Percentiles rank a stretch among this genome's conserved stretches.
Evolutionary conservation across 192 early-diverging fungal species (phyloP).

Genomic region (Coemansia sp.): DNA sequence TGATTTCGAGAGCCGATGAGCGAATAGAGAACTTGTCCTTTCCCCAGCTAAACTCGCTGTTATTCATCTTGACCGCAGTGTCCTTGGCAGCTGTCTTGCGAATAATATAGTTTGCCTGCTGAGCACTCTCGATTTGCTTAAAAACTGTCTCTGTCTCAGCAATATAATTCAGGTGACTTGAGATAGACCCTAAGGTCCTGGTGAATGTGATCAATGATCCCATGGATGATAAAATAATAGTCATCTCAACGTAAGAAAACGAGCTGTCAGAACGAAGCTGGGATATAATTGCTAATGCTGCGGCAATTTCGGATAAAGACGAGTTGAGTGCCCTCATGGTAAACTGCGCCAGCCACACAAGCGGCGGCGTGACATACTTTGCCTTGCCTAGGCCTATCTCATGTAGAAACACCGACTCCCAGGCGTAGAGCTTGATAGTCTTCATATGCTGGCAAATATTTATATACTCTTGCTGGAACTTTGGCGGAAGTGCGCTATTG

Average conservation of each 20-base stretch:
- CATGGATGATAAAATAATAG: constrained; percentile 15
- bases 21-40: constrained; percentile 17
- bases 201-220: constrained; percentile 11
- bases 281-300: constrained; percentile 56
- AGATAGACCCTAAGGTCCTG: neutral
- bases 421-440: constrained; percentile 69
- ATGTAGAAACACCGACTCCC: constrained; percentile 44
- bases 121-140: neutral
- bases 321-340: constrained; percentile 11
- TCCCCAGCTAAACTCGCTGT: constrained; percentile 29
- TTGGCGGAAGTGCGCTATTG: neutral
- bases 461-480: neutral
- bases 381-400: constrained; percentile 10
- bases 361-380: neutral
- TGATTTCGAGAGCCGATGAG: constrained; percentile 9
- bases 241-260: constrained; percentile 20
- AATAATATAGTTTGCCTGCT: constrained; percentile 1
- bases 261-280: constrained; percentile 34
- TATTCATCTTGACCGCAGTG: constrained; percentile 7
- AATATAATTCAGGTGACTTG: neutral
- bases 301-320: constrained; percentile 52
- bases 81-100: neutral
- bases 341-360: neutral
- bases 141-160: constrained; percentile 1
- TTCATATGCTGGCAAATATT: constrained; percentile 49